Evolutionary conservation across 345 rosid genomes (phyloP), one percentile per base, ranked within the genome.

Genomic region (Aquilaria yunnanensis): DNA sequence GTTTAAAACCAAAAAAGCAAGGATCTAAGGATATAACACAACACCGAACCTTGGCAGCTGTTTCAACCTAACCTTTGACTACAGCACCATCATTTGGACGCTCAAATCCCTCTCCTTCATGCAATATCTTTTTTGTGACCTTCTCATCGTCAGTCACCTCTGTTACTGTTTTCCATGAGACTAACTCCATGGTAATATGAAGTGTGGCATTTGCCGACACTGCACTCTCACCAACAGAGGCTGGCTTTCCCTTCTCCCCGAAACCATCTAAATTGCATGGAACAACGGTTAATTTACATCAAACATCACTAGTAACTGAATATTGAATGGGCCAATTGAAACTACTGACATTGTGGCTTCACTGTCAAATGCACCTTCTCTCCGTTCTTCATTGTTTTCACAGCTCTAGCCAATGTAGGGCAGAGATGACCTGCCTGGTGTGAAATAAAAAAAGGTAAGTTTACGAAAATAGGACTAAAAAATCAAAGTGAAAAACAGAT

Each of bases 51-150:
- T 14, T 32, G 10, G 54, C 23, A 23, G 23, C 23, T 23, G 23
- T 23, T 23, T 23, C 23, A 23, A 23, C 23, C 23, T 23, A 23
- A 89, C 97, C 83, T 83, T 75, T 74, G 53, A 86, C 99, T 41
- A 71, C 68, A 13, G 97, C 68, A 47, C 99, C 99, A 43, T 88
- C 99, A 46, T 80, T 86, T 16, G 99, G 97, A 10, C 70, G 73
- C 14, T 90, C 99, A 75, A 83, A 88, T 34, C 93, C 96, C 61
- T 90, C 97, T 5, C 96, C 97, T 78, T 90, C 99, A 65, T 81
- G 82, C 70, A 90, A 73, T 46, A 81, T 83, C 71, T 88, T 90
- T 81, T 88, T 90, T 12, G 81, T 65, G 23, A 94, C 96, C 78
- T 86, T 90, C 75, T 78, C 80, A 67, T 94, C 97, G 46, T 90